Base-by-base conservation (phyloP, 306 rosid species). In the Ochetophila trinervis region DNA sequence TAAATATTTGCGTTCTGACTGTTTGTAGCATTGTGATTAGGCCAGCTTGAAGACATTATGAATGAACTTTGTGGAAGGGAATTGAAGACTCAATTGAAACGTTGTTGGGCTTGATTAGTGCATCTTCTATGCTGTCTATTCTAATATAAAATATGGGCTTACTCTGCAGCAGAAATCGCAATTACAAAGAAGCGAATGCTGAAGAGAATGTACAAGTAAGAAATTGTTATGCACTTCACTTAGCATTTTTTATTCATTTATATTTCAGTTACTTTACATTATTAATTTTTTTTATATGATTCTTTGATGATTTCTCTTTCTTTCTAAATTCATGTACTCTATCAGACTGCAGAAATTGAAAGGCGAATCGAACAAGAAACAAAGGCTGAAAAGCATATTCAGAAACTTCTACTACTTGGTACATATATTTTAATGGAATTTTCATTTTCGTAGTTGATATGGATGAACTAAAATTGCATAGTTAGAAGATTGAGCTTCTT, bases 341-440 rank as follows among this genome's bases (percentile, higher is more conserved):
- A 80, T 47, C 90, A 90, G 99, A 79, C 87, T 75, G 95, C 88
- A 51, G 99, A 94, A 65, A 93, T 93, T 55, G 94, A 90, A 79
- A 86, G 91, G 77, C 79, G 99, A 82, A 93, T 90, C 70, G 99
- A 84, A 72, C 86, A 79, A 74, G 97, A 90, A 83, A 86, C 97
- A 10, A 88, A 87, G 80, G 97, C 97, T 34, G 97, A 93, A 76
- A 93, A 82, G 79, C 96, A 92, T 63, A 83, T 92, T 71, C 97
- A 90, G 82, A 94, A 90, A 77, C 99, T 94, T 80, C 87, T 94
- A 32, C 73, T 94, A 51, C 97, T 94, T 45, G 99, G 99, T 94
- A 86, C 15, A 36, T 63, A 63, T 72, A 52, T 40, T 51, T 50
- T 66, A 22, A 42, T 42, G 57, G 15, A 51, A n/a, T 74, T n/a